phyloP scores from a whole-genome alignment of 345 rosid species.

The Hirschfeldia incana region DNA sequence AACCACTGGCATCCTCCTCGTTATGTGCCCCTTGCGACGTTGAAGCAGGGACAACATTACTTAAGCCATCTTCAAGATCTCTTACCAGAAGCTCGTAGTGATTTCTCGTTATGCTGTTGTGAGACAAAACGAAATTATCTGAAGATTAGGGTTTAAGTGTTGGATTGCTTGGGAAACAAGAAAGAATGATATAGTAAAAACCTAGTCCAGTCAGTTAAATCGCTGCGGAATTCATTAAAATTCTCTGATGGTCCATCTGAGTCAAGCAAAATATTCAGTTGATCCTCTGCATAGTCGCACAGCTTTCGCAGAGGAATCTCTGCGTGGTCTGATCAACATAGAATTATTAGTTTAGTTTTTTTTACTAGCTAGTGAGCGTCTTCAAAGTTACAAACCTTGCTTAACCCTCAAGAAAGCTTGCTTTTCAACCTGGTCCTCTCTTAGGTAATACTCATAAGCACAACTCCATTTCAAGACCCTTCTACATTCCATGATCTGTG shows the following conservation, averaged over 20 bases:
- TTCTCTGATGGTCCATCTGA: slow-evolving; percentile 38
- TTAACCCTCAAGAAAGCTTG: slow-evolving; percentile 59
- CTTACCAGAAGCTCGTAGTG: slow-evolving; percentile 67
- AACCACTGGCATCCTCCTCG: slow-evolving; percentile 20
- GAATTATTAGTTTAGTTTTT: not conserved
- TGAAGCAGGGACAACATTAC: slow-evolving; percentile 45
- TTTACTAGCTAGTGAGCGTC: not conserved
- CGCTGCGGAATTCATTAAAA: slow-evolving; percentile 60
- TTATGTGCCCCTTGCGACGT: not conserved
- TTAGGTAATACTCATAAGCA: slow-evolving; percentile 73
- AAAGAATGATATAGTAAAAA: slow-evolving; percentile 23
- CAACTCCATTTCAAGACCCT: slow-evolving; percentile 82
- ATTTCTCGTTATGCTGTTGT: slow-evolving; percentile 60
- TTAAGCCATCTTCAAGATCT: slow-evolving; percentile 67
- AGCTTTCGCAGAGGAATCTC: slow-evolving; percentile 9
- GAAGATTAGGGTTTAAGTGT: not conserved
- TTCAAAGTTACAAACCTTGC: slow-evolving; percentile 53
- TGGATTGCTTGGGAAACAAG: not conserved
- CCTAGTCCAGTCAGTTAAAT: slow-evolving; percentile 66
- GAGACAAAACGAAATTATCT: not conserved
- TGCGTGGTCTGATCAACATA: slow-evolving; percentile 15
- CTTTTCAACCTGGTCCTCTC: slow-evolving; percentile 55
- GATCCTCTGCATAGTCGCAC: not conserved
- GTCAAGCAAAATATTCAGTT: not conserved
- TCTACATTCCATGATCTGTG: slow-evolving; percentile 65